Base-by-base conservation (phyloP, 352 stramenopile genomes). In the Phytophthora pseudosyringae region DNA sequence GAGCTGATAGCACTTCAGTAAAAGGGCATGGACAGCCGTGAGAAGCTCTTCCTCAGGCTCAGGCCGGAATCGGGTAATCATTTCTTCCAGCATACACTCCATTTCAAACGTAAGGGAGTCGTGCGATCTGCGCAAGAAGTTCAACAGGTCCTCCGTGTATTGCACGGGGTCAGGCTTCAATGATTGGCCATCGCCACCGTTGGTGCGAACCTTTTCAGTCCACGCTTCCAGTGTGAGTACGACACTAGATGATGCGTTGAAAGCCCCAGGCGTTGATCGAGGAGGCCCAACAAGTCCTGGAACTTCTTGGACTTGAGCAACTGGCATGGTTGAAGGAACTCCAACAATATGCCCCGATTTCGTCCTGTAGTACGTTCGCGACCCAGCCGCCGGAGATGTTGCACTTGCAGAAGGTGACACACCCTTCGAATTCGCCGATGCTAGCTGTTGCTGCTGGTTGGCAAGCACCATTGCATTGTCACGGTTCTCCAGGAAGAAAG, bases 81-180 rank as follows among this genome's bases (percentile, higher is more conserved):
- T 89, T 67, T 99, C 97, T 78, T 99, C 97, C 31, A 99, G 76
- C 73, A 99, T 98, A 31, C 90, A 95, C 81, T 99, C 98, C 80
- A 99, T 97, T 69, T 98, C 93, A 67, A 96, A 96, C 45, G 85
- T 96, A 41, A 98, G 76, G 21, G 87, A 83, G 57, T 94, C 84
- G 65, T 91, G 90, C 58, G 86, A 89, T 71, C 94, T 90, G 77
- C 76, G 98, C 21, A 99, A 75, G 55, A 96, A 98, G 39, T 97
- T 98, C 71, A 99, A 97, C 33, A 99, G 61, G 35, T 98, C 91
- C 31, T 97, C 91, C 3, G 91, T 95, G 73, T 95, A 95, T 73
- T 96, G 87, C 25, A 96, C 83, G 2, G 89, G 83, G 1, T 95
- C 87, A 16, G 75, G 40, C 59, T 91, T 93, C 5, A 78, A 45